Percentiles rank a stretch among this genome's conserved stretches.
These are phyloP conservation scores for Neoscytalidium dimidiatum DNA, from an alignment of 2,329 filamentous ascomycete species.

Conservation along the genomic window DNA sequence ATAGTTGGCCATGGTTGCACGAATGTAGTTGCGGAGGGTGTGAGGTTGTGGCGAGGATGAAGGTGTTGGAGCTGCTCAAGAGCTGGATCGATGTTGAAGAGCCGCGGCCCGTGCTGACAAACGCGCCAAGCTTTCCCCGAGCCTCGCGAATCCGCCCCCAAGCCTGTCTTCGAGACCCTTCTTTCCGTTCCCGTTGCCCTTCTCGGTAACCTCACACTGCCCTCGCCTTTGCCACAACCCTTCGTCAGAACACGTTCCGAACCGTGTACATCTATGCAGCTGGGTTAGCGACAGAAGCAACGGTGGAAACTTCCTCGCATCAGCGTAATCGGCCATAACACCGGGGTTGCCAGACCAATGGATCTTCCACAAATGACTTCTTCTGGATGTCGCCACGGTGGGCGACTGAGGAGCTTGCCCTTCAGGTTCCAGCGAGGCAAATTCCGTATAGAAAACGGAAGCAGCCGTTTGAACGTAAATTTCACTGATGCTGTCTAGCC, in stretches of 20 bases:
- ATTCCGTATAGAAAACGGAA: too few species aligned
- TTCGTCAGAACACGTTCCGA: background rate
- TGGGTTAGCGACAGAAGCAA: too few species aligned
- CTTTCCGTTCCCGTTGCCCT: background rate
- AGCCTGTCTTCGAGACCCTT: background rate
- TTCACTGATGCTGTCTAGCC: too few species aligned
- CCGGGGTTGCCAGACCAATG: too few species aligned
- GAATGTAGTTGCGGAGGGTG: background rate
- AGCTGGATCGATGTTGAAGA: conserved; percentile 9
- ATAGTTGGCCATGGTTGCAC: conserved; percentile 83
- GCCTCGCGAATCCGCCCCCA: background rate
- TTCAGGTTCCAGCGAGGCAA: too few species aligned
- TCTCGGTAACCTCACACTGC: background rate
- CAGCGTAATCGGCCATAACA: too few species aligned
- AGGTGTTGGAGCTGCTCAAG: conserved; percentile 8
- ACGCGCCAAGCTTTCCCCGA: conserved; percentile 15
- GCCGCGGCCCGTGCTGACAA: conserved; percentile 16
- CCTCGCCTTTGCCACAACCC: background rate
- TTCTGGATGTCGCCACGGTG: too few species aligned
- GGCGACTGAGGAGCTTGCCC: too few species aligned
- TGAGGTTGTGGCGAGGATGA: conserved; percentile 5
- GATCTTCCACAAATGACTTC: too few species aligned
- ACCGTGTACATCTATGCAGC: too few species aligned
- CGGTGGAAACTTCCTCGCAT: too few species aligned
- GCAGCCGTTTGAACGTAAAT: too few species aligned